Base-by-base conservation (phyloP, 2,329 filamentous ascomycete species). In the Alternaria sp. region DNA sequence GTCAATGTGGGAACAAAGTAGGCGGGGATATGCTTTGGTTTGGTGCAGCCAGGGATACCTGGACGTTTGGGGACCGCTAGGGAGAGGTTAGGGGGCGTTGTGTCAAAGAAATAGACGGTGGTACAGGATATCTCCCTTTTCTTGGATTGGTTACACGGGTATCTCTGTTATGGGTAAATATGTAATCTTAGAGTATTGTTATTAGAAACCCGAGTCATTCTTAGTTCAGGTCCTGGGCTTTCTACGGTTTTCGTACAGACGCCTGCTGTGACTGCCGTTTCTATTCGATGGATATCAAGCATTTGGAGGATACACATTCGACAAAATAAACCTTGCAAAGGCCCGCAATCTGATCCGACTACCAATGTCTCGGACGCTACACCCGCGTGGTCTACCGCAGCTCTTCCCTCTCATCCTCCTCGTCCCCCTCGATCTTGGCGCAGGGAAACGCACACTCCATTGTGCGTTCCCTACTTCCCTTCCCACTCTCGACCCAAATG, bases 51-150 rank as follows among this genome's bases (percentile, higher is more conserved):
- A 51, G 57, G 28, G 63, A 67, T 63, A 61, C 51, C 41, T 71
- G 69, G 69, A 60, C 55, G 7, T 66, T 68, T 60, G 69, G 66
- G 11, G 65, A 70, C 48, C 59, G 66, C 2, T 68, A 50, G 57
- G 6, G 24, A 29, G 5, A 42, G 23, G 17, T 2, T 8, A 6
- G 17, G 14, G 24, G 2, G 4, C n/a, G 9, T 36, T 49, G 21
- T 11, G 13, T 7, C 29, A 21, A 26, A 21, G 17, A 11, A 8
- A 7, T 36, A 4, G 9, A 49, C 21, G 10, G 29, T 5, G 28
- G 5, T 10, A 34, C 13, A 8, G 17, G 11, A 3, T 9, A 10
- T 10, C 4, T 23, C 9, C 11, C 5, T 31, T 26, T 33, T 33
- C 13, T 13, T 5, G 17, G 11, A 10, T 5, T 21, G 11, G 9